Base-by-base conservation (phyloP, 768 basidiomycete genomes). In the Psilocybe cyanescens region DNA sequence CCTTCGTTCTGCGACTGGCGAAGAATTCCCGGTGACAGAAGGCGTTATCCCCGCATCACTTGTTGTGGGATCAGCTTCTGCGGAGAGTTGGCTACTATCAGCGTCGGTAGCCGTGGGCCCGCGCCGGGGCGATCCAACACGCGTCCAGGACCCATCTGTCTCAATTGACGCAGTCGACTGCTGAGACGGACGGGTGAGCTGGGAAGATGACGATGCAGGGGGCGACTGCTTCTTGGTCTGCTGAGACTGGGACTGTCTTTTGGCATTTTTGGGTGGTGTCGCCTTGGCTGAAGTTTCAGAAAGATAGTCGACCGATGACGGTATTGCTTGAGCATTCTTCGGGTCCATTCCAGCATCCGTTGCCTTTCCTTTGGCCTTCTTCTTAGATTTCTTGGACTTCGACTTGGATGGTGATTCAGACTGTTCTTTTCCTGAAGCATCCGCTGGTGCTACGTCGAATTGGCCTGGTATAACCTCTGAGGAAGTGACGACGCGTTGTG, bases 81-180 rank as follows among this genome's bases (percentile, higher is more conserved):
- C 72, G 17, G 62, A 57, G 55, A 61, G 48, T 41, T 63, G 19
- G 55, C 46, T 68, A 65, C 58, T 59, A 46, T 55, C 50, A 58
- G 60, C 65, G 59, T 62, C 61, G 57, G 61, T 53, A 50, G 65
- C 61, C 58, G 33, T 62, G 46, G 59, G 64, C 52, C 53, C 61
- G 52, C 65, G 77, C 57, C 75, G 78, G n/a, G 76, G 77, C 30
- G 81, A 75, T 63, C 84, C 83, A n/a, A 91, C 86, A 58, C 86
- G 87, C 19, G 89, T 91, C 90, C 90, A 91, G 4, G 86, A 86
- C 35, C 81, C 78, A 64, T 89, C 87, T 1, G 82, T 84, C 60
- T 84, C 84, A 54, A 74, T 68, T 14, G 75, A 79, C 46, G 73
- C 71, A 59, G 79, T 74, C 58, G 78, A 74, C 59, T 73, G 69